Conservation (phyloP, 1,284 basidiomycete genomes). For the Pseudozyma thailandica region DNA sequence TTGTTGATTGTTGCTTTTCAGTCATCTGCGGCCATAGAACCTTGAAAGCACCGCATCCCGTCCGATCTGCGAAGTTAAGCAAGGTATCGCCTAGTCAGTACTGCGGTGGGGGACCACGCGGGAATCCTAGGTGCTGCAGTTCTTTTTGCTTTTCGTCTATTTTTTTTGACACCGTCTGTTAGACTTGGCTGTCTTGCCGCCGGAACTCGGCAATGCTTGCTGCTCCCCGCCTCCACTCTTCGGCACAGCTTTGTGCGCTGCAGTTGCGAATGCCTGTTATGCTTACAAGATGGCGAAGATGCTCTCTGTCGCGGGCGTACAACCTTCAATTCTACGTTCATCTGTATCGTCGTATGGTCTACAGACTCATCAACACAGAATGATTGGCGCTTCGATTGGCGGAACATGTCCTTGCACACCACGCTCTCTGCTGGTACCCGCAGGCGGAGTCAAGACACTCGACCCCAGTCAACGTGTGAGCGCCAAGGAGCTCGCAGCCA, state of each 20-base stretch:
- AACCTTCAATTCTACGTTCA: background rate
- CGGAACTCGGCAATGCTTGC: conserved; percentile 6
- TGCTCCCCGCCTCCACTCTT: background rate
- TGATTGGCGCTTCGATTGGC: conserved; percentile 3
- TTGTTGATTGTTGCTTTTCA: too few species aligned
- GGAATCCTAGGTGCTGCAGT: conserved; percentile 84
- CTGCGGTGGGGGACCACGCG: conserved; percentile 84
- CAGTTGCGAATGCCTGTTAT: background rate
- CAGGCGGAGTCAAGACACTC: conserved; percentile 30
- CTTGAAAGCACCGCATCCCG: conserved; percentile 82
- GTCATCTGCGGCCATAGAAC: conserved; percentile 82
- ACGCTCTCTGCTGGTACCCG: conserved; percentile 30
- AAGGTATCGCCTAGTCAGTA: conserved; percentile 82
- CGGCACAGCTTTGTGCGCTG: background rate
- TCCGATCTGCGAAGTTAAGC: conserved; percentile 83
- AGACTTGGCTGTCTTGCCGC: conserved; percentile 6
- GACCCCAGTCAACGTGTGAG: conserved; percentile 42
- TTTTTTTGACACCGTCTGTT: conserved; percentile 1
- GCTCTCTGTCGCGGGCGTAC: too few species aligned
- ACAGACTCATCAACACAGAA: background rate
- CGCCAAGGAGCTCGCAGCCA: conserved; percentile 30
- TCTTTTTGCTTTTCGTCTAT: conserved; percentile 67
- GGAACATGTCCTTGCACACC: conserved; percentile 38
- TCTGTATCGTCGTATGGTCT: background rate
- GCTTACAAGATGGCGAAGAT: background rate